These are phyloP conservation scores for Actinomortierella ambigua DNA, from an alignment of 371 early-diverging fungal species.

Conservation along the genomic window DNA sequence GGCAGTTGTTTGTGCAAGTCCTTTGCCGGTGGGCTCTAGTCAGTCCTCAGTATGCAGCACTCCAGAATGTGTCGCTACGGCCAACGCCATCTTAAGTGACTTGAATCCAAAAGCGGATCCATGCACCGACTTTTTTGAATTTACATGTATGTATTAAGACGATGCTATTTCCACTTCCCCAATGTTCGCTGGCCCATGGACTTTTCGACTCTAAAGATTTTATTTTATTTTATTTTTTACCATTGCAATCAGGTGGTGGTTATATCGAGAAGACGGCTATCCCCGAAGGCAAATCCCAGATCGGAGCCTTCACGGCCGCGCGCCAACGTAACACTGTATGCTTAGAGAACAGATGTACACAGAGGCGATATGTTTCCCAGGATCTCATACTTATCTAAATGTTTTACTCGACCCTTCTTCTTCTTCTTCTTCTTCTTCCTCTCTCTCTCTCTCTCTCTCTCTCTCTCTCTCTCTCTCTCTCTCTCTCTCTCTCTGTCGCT, in stretches of 20 bases:
- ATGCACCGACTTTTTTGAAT: constrained; percentile 60
- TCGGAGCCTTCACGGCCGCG: constrained; percentile 49
- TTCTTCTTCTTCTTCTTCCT: neutral
- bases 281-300: constrained; percentile 54
- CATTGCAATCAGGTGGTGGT: constrained; percentile 63
- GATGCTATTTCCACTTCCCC: neutral
- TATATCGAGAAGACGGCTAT: constrained; percentile 54
- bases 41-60: constrained; percentile 56
- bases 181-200: constrained; percentile 5
- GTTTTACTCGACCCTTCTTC: constrained; percentile 8
- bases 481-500: no score
- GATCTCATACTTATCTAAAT: constrained; percentile 28
- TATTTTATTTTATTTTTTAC: constrained; percentile 10
- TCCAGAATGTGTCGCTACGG: constrained; percentile 63
- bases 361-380: no score
- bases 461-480: neutral
- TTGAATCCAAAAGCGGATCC: constrained; percentile 55
- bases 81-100: constrained; percentile 56
- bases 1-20: no score
- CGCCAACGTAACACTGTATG: constrained; percentile 50
- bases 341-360: constrained; percentile 42
- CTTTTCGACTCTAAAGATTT: neutral
- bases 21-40: no score
- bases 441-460: neutral
- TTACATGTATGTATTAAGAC: constrained; percentile 52